Conservation (phyloP, 2,329 filamentous ascomycete species). For the Chaetomium sp. region DNA sequence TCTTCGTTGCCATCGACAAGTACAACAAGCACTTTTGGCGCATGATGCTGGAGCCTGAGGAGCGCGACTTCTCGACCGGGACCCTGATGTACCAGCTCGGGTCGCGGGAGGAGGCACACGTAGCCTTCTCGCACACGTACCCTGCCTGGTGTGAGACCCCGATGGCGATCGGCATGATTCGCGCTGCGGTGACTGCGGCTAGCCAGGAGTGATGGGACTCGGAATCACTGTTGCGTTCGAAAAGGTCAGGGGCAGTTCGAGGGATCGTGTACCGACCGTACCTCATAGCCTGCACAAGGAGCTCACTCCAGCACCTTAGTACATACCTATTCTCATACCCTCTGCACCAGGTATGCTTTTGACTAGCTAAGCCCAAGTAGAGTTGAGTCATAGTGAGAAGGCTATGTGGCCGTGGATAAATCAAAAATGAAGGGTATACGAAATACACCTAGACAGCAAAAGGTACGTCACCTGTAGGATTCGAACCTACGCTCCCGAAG, state of each 20-base stretch:
- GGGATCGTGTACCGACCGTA: no score
- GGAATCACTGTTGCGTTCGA: neutral
- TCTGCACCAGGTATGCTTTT: neutral
- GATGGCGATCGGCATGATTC: neutral
- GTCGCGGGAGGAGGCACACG: neutral
- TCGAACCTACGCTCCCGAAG: conserved; percentile 30
- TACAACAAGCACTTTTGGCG: neutral
- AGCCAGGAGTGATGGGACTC: neutral
- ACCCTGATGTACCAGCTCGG: neutral
- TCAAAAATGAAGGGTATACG: neutral
- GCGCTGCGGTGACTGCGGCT: neutral
- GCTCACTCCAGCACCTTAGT: neutral
- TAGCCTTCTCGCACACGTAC: neutral
- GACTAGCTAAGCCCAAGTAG: no score
- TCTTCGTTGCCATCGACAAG: neutral
- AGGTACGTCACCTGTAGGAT: conserved; percentile 28
- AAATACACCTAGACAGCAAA: neutral
- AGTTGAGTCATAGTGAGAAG: neutral
- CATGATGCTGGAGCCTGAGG: neutral
- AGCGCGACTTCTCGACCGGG: neutral
- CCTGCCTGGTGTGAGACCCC: neutral
- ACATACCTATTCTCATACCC: no score
- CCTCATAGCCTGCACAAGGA: neutral
- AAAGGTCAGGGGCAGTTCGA: neutral
- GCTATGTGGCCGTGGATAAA: neutral